A percentile compares a stretch with the other conserved stretches of the same genome.
Evolutionary conservation across 1,139 yeast species (phyloP).

Genomic region (Saccharomyces hybrid): DNA sequence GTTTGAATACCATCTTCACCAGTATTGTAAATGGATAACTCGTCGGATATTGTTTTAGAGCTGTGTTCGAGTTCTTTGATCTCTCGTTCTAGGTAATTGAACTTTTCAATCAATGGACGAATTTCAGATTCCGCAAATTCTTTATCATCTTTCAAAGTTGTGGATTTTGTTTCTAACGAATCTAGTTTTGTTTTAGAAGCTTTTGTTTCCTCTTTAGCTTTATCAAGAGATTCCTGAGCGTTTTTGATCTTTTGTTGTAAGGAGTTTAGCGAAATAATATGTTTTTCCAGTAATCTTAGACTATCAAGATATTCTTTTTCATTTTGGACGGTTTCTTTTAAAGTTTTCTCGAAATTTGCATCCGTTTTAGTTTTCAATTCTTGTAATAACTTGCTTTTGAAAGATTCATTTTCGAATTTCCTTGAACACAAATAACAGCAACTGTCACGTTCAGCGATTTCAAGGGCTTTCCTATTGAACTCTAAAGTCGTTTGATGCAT

Average conservation of each 20-base stretch:
- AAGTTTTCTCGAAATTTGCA: conserved; percentile 24
- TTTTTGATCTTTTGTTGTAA: neutral
- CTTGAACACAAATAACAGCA: conserved; percentile 63
- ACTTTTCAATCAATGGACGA: conserved; percentile 18
- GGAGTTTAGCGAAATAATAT: conserved; percentile 11
- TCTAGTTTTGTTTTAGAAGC: conserved; percentile 23
- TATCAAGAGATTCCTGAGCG: neutral
- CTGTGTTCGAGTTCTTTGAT: conserved; percentile 35
- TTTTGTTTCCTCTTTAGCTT: neutral
- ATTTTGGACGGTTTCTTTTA: conserved; percentile 34
- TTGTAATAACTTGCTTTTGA: conserved; percentile 30
- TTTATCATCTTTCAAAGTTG: conserved; percentile 13
- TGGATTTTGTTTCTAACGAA: conserved; percentile 12
- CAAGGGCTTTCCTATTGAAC: conserved; percentile 57
- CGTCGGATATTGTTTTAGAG: conserved; percentile 34
- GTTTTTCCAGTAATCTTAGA: conserved; percentile 28
- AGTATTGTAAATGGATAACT: conserved; percentile 24
- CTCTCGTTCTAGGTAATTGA: conserved; percentile 18
- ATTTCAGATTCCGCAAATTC: conserved; percentile 18
- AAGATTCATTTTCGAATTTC: conserved; percentile 39
- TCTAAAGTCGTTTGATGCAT: conserved; percentile 58
- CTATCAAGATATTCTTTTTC: conserved; percentile 36
- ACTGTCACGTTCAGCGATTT: conserved; percentile 47
- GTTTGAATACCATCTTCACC: conserved; percentile 18
- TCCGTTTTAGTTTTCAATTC: conserved; percentile 31